phyloP scores from a whole-genome alignment of 148 eudicot genomes.

The Heliamphora exappendiculata region DNA sequence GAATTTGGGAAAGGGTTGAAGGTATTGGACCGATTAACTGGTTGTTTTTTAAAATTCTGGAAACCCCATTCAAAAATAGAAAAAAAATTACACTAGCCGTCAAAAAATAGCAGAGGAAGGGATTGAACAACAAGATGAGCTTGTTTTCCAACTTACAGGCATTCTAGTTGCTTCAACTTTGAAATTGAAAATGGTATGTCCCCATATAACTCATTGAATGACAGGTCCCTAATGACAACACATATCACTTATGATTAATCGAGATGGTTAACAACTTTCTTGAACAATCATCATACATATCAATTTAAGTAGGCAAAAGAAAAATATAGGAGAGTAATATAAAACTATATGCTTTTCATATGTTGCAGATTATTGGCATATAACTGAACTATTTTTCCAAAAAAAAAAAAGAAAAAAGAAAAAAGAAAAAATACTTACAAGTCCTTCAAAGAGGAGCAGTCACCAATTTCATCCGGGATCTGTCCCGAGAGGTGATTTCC shows the following conservation, averaged over 20 bases:
- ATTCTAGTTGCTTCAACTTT: constrained; percentile 80
- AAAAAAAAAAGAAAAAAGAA: not conserved
- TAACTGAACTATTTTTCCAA: not conserved
- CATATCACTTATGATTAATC: not conserved
- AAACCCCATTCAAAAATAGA: not conserved
- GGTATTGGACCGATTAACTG: constrained; percentile 90
- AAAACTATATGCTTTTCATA: not conserved
- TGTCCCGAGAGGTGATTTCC: constrained; percentile 82
- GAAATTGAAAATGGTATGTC: constrained; percentile 93
- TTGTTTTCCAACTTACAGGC: constrained; percentile 46
- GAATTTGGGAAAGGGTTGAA: constrained; percentile 95
- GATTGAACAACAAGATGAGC: not conserved
- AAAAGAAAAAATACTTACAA: constrained; percentile 46
- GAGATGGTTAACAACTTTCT: too few relatives aligned
- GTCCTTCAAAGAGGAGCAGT: constrained; percentile 59
- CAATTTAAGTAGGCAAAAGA: not conserved
- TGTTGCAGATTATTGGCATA: not conserved
- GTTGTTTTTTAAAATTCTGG: constrained; percentile 81
- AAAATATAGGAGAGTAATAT: not conserved
- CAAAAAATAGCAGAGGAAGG: not conserved
- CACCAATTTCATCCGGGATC: constrained; percentile 97
- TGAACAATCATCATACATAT: too few relatives aligned
- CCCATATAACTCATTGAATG: constrained; percentile 73
- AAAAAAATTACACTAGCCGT: not conserved
- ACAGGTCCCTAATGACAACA: constrained; percentile 56